Conservation (phyloP, 2,329 filamentous ascomycete species). For the Colletotrichum truncatum region DNA sequence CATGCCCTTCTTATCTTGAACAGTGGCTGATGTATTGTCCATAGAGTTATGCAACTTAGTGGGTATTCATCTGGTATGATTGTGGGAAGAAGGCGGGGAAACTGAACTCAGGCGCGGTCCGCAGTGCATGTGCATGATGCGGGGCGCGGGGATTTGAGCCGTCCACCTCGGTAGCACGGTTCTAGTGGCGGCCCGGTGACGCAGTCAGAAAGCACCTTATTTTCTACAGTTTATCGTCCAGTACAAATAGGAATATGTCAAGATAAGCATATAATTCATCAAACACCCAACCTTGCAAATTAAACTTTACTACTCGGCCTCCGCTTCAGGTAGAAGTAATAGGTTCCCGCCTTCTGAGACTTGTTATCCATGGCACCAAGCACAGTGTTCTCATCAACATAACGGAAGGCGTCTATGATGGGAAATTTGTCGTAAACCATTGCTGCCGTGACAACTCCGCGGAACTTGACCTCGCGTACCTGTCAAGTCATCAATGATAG, state of each 20-base stretch:
- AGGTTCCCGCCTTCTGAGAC: constrained; percentile 27
- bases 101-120: background rate
- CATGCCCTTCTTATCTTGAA: too few species aligned
- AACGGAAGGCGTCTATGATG: constrained; percentile 41
- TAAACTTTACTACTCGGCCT: background rate
- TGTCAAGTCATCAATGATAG: constrained; percentile 12
- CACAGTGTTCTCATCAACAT: constrained; percentile 37
- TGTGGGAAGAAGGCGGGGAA: too few species aligned
- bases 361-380: constrained; percentile 39
- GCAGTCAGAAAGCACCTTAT: too few species aligned
- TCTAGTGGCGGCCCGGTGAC: too few species aligned
- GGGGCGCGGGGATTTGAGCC: background rate
- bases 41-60: too few species aligned
- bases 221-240: too few species aligned
- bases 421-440: constrained; percentile 41
- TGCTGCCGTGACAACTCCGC: constrained; percentile 37
- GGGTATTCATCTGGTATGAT: too few species aligned
- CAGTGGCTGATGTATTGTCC: too few species aligned
- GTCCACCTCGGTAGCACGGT: background rate
- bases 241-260: too few species aligned
- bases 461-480: constrained; percentile 36
- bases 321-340: constrained; percentile 37
- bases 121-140: background rate
- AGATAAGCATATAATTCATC: too few species aligned
- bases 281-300: too few species aligned